Percentiles rank a stretch among this genome's conserved stretches.
Evolutionary conservation across 345 rosid genomes (phyloP).

Genomic region (Dipteronia sinensis): DNA sequence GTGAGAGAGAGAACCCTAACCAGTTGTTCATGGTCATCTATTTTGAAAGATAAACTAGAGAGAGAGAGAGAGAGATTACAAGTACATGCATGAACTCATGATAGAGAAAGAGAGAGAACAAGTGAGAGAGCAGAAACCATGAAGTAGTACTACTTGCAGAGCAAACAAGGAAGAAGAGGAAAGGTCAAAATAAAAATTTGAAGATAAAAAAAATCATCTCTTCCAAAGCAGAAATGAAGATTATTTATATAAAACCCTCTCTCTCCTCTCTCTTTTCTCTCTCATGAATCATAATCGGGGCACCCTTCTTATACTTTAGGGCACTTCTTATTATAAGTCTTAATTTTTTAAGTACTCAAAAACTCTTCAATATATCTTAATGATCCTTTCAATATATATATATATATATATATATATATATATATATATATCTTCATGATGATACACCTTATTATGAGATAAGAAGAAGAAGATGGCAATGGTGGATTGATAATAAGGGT

Average conservation of each 20-base stretch:
- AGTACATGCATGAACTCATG: slow-evolving; percentile 31
- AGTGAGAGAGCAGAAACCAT: neutral
- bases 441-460: neutral
- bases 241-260: slow-evolving; percentile 33
- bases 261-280: slow-evolving; percentile 19
- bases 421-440: neutral
- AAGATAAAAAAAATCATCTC: slow-evolving; percentile 20
- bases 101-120: neutral
- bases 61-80: neutral
- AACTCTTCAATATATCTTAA: neutral
- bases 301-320: slow-evolving; percentile 11
- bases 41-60: neutral
- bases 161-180: slow-evolving; percentile 22
- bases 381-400: too few species aligned
- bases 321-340: slow-evolving; percentile 1
- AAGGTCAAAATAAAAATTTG: slow-evolving; percentile 23
- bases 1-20: slow-evolving; percentile 84
- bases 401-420: too few species aligned
- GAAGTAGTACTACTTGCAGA: slow-evolving; percentile 5
- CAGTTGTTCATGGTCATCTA: slow-evolving; percentile 58
- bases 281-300: slow-evolving; percentile 20
- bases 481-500: neutral
- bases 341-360: too few species aligned
- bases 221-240: slow-evolving; percentile 25
- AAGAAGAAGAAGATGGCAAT: neutral